Percentiles rank a stretch among this genome's conserved stretches.
phyloP scores from a whole-genome alignment of 208 protist genomes.

The Acanthamoeba culbertsoni region DNA sequence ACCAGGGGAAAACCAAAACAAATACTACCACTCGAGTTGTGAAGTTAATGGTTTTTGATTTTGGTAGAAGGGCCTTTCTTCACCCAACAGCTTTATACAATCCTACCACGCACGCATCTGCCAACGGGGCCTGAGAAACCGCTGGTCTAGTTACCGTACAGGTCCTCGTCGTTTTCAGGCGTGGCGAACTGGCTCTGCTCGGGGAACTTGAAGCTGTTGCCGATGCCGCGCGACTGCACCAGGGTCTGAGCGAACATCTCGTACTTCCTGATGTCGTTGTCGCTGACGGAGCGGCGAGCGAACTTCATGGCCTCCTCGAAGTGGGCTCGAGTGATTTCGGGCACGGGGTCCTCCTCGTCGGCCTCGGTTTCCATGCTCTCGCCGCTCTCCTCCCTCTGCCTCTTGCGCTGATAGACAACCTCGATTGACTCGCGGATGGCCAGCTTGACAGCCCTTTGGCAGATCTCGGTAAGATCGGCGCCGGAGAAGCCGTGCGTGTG shows the following conservation, averaged over 20 bases:
- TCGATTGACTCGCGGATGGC: conserved; percentile 92
- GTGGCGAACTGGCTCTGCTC: conserved; percentile 63
- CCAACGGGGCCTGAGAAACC: not conserved
- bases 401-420: conserved; percentile 71
- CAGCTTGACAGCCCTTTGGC: conserved; percentile 89
- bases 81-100: no score
- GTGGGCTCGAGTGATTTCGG: conserved; percentile 85
- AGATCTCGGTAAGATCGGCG: conserved; percentile 97
- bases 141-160: conserved; percentile 49
- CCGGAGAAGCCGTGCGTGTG: conserved; percentile 98
- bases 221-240: conserved; percentile 79
- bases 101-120: no score
- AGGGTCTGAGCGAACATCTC: conserved; percentile 90
- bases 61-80: no score
- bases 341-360: conserved; percentile 79
- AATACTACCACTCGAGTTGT: no score
- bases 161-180: conserved; percentile 72
- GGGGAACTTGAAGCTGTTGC: conserved; percentile 83
- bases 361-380: conserved; percentile 78
- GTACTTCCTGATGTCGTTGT: conserved; percentile 90
- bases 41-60: no score
- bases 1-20: no score
- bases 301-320: conserved; percentile 88
- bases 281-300: conserved; percentile 88
- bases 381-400: conserved; percentile 62